Evolutionary conservation across 148 eudicot genomes (phyloP).

Genomic region (Selenicereus undatus): DNA sequence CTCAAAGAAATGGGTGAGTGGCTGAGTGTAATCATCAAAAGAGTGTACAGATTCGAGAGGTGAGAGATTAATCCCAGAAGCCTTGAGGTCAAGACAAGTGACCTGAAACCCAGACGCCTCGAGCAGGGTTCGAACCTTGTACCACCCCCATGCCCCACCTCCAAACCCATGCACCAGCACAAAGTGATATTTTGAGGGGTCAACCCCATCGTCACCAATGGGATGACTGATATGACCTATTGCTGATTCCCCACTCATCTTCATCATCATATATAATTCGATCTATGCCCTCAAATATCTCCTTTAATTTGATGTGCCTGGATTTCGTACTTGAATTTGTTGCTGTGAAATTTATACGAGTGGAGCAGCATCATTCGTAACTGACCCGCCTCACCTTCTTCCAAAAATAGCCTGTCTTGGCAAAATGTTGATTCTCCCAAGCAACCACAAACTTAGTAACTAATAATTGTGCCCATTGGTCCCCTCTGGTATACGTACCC

Average conservation of each 20-base stretch:
- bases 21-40: slow-evolving; percentile 21
- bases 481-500: too few species aligned
- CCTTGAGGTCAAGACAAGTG: slow-evolving; percentile 21
- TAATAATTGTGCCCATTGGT: neutral
- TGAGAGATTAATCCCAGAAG: slow-evolving; percentile 12
- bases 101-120: slow-evolving; percentile 24
- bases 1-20: slow-evolving; percentile 13
- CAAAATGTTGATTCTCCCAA: too few species aligned
- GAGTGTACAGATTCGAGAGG: neutral
- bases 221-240: neutral
- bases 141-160: slow-evolving; percentile 27
- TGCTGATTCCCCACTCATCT: neutral
- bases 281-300: too few species aligned
- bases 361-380: neutral
- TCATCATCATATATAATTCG: too few species aligned
- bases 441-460: neutral
- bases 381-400: too few species aligned
- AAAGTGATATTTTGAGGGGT: slow-evolving; percentile 8
- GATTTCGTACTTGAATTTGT: too few species aligned
- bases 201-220: neutral
- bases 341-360: neutral
- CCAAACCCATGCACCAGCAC: slow-evolving; percentile 26
- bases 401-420: too few species aligned
- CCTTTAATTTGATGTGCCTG: too few species aligned
- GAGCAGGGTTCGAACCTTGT: slow-evolving; percentile 18